Percentiles rank a stretch among this genome's conserved stretches.
These are phyloP conservation scores for Aspergillus bridgeri DNA, from an alignment of 495 filamentous ascomycete species.

Conservation along the genomic window DNA sequence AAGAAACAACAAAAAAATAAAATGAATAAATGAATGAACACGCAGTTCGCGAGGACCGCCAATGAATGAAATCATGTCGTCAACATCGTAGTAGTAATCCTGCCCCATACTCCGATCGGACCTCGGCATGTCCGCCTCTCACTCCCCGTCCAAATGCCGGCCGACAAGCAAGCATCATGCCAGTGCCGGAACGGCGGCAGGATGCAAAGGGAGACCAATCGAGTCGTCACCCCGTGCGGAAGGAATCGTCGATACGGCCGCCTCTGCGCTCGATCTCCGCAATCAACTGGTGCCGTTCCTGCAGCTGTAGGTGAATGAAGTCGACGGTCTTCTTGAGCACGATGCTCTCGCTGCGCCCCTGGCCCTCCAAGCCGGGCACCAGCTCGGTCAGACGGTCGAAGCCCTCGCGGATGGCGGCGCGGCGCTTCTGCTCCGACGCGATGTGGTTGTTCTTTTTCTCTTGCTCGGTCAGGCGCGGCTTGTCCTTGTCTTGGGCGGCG, in stretches of 20 bases:
- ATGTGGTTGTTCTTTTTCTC: slow-evolving; percentile 94
- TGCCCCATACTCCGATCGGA: slow-evolving; percentile 7
- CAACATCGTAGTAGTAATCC: slow-evolving; percentile 4
- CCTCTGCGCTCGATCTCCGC: slow-evolving; percentile 59
- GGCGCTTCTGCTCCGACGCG: slow-evolving; percentile 83
- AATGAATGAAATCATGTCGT: slow-evolving; percentile 8
- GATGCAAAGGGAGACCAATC: no score
- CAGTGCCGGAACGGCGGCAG: not conserved
- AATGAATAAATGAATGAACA: not conserved
- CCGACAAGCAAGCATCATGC: not conserved
- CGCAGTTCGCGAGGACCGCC: not conserved
- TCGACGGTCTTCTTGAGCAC: slow-evolving; percentile 75
- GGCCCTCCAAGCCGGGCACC: slow-evolving; percentile 78
- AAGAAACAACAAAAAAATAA: no score
- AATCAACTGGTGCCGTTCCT: slow-evolving; percentile 59
- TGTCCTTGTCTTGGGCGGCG: slow-evolving; percentile 53
- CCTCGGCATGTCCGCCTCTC: slow-evolving; percentile 13
- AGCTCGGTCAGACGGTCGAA: slow-evolving; percentile 81
- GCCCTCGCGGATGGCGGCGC: slow-evolving; percentile 79
- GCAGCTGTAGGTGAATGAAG: slow-evolving; percentile 64
- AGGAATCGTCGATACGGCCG: slow-evolving; percentile 49
- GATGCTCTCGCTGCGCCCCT: slow-evolving; percentile 79
- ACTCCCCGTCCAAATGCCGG: not conserved
- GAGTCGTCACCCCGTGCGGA: slow-evolving; percentile 29
- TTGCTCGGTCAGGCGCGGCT: slow-evolving; percentile 75